phyloP scores from a whole-genome alignment of 306 rosid species.

The Comarum palustre region DNA sequence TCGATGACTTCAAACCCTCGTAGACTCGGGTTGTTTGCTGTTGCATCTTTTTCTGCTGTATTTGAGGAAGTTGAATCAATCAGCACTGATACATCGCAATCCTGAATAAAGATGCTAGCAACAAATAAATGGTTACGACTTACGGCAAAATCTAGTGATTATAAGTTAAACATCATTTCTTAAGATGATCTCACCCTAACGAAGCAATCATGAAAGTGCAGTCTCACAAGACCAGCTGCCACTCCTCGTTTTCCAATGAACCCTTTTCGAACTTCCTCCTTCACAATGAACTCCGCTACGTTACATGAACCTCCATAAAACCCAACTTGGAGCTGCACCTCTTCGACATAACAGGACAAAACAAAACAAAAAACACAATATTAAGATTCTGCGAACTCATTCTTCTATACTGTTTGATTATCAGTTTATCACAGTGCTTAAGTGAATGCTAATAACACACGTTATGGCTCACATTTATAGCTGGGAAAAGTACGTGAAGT shows the following conservation, averaged over 20 bases:
- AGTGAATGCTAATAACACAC: conserved; percentile 10
- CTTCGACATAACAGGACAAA: conserved; percentile 25
- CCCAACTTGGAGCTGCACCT: conserved; percentile 56
- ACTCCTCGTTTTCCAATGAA: conserved; percentile 36
- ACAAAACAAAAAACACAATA: conserved; percentile 16
- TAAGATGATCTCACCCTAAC: conserved; percentile 48
- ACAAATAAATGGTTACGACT: background rate
- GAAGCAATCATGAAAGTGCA: conserved; percentile 84
- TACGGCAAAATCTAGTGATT: background rate
- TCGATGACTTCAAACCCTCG: conserved; percentile 66
- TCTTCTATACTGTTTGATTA: background rate
- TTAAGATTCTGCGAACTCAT: conserved; percentile 37
- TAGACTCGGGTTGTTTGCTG: conserved; percentile 65
- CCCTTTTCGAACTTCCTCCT: conserved; percentile 49
- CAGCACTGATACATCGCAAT: conserved; percentile 73
- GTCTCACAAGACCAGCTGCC: conserved; percentile 70
- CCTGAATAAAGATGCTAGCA: conserved; percentile 31
- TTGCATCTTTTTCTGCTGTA: conserved; percentile 68
- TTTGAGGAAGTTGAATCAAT: conserved; percentile 60
- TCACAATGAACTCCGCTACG: conserved; percentile 56
- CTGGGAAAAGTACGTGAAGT: background rate
- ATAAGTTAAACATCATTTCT: background rate
- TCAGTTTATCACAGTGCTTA: background rate
- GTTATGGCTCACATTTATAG: conserved; percentile 28
- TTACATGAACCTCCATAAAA: conserved; percentile 50